Evolutionary conservation across 1,284 basidiomycete species (phyloP).

Genomic region (Coniferiporia sulphurascens): DNA sequence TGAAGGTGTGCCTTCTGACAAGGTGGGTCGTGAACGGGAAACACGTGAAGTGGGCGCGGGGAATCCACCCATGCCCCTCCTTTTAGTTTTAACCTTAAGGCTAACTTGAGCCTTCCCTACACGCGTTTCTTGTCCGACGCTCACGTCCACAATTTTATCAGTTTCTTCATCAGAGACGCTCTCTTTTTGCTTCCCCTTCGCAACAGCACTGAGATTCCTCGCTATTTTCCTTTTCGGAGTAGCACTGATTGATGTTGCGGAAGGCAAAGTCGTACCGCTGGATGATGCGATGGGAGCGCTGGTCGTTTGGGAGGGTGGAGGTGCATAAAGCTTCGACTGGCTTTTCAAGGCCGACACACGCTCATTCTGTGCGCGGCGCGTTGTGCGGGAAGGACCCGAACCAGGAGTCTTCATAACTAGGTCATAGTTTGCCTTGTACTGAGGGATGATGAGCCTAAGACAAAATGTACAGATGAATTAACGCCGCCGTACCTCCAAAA

Average conservation of each 20-base stretch:
- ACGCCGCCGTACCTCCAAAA: conserved; percentile 7
- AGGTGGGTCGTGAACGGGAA: neutral
- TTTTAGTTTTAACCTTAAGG: neutral
- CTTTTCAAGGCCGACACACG: conserved; percentile 39
- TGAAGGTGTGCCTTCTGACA: neutral
- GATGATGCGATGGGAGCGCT: conserved; percentile 13
- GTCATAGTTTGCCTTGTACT: conserved; percentile 66
- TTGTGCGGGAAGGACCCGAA: conserved; percentile 52
- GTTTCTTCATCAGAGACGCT: conserved; percentile 18
- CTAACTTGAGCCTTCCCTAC: neutral
- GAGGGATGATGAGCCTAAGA: conserved; percentile 18
- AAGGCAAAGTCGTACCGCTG: conserved; percentile 12
- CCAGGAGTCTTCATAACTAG: conserved; percentile 47
- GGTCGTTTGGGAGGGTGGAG: conserved; percentile 27
- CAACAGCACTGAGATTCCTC: conserved; percentile 21
- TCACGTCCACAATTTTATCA: neutral
- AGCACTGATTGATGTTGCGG: conserved; percentile 15
- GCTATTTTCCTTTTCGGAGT: conserved; percentile 26
- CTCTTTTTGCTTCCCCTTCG: conserved; percentile 31
- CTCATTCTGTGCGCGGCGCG: conserved; percentile 56
- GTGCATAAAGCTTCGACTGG: conserved; percentile 20
- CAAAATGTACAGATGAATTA: conserved; percentile 8
- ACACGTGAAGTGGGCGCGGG: neutral
- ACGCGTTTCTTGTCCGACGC: neutral
- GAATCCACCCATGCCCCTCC: neutral